Evolutionary conservation across 257 asterid genomes (phyloP).

Genomic region (Solanum habrochaites): DNA sequence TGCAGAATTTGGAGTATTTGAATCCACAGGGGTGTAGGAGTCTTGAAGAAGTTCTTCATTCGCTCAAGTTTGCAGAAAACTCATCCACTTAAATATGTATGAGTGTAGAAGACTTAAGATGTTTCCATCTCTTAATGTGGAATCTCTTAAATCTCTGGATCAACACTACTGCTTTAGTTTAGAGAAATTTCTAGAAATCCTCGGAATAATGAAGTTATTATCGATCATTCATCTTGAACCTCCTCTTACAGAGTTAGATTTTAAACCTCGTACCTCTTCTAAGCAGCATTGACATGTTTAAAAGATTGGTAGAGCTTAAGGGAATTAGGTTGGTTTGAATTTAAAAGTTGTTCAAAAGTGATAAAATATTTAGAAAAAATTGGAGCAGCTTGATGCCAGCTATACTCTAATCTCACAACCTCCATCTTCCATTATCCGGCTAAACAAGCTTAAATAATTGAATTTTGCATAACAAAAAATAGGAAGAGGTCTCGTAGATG

Average conservation of each 20-base stretch:
- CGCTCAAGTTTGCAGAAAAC: background rate
- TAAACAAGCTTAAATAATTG: background rate
- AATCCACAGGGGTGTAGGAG: accelerated
- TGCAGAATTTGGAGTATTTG: background rate
- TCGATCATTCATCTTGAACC: no score
- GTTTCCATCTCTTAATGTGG: background rate
- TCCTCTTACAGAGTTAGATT: background rate
- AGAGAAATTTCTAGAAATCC: background rate
- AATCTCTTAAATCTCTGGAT: background rate
- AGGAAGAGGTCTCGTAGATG: background rate
- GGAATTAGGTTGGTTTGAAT: no score
- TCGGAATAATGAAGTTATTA: background rate
- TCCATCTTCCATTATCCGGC: background rate
- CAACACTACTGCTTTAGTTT: background rate
- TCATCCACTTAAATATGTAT: background rate
- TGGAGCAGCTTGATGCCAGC: no score
- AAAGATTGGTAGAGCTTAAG: no score
- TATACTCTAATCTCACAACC: background rate
- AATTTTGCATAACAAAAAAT: accelerated
- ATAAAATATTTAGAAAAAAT: no score
- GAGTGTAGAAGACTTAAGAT: background rate
- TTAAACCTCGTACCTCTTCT: background rate
- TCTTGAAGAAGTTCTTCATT: background rate
- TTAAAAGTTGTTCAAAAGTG: no score
- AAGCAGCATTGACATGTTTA: background rate